Percentiles rank a stretch among this genome's conserved stretches.
Conservation (phyloP, 1,284 basidiomycete species). For the Megacollybia platyphylla region DNA sequence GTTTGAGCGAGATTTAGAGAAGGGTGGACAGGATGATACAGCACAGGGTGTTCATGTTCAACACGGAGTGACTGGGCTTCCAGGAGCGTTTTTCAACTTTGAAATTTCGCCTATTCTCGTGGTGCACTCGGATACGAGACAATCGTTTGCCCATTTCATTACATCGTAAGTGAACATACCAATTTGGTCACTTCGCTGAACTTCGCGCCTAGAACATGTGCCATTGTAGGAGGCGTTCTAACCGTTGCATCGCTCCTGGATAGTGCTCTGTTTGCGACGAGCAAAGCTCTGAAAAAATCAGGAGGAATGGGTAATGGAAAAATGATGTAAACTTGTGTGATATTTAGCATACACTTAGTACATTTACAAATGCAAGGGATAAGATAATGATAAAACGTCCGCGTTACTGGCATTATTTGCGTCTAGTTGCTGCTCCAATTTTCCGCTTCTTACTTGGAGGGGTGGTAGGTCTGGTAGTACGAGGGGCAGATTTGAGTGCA, state of each 20-base stretch:
- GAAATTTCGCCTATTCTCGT: slow-evolving; percentile 97
- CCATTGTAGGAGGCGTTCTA: slow-evolving; percentile 93
- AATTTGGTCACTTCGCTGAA: not conserved
- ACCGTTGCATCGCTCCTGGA: slow-evolving; percentile 93
- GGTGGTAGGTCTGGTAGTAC: not conserved
- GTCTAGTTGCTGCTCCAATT: slow-evolving; percentile 6
- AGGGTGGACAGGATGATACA: slow-evolving; percentile 48
- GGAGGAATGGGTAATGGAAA: slow-evolving; percentile 13
- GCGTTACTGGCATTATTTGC: not conserved
- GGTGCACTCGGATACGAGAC: slow-evolving; percentile 81
- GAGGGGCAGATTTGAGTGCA: slow-evolving; percentile 2
- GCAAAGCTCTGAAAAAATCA: slow-evolving; percentile 55
- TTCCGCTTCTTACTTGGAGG: slow-evolving; percentile 21
- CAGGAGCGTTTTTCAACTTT: slow-evolving; percentile 89
- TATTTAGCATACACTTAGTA: not conserved
- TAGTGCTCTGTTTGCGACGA: slow-evolving; percentile 73
- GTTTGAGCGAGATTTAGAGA: slow-evolving; percentile 83
- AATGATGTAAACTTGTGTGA: slow-evolving; percentile 20
- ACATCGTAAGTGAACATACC: slow-evolving; percentile 61
- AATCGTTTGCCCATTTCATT: slow-evolving; percentile 94
- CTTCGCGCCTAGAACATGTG: slow-evolving; percentile 65
- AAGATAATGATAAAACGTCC: slow-evolving; percentile 1
- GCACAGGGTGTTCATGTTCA: slow-evolving; percentile 65
- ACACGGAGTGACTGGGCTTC: slow-evolving; percentile 72
- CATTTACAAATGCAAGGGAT: not conserved